Evolutionary conservation across 2,329 filamentous ascomycete species (phyloP).

Genomic region (Fusarium sororula): DNA sequence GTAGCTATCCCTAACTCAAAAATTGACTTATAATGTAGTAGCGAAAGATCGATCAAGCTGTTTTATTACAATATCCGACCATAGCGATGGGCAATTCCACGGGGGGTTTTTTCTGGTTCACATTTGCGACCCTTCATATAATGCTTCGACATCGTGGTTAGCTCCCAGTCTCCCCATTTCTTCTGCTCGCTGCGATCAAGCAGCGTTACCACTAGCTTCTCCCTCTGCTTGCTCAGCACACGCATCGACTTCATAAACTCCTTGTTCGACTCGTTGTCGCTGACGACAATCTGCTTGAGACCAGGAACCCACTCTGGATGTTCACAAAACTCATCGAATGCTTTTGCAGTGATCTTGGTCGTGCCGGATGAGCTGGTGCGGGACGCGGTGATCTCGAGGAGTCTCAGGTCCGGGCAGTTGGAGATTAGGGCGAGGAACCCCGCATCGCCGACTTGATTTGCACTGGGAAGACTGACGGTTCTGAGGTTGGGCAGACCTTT

Average conservation of each 20-base stretch:
- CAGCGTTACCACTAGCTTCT: not conserved
- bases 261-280: not conserved
- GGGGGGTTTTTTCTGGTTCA: not conserved
- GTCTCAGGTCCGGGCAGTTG: not conserved
- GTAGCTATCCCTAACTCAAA: too few relatives aligned
- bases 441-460: accelerated
- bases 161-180: slow-evolving; percentile 24
- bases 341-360: not conserved
- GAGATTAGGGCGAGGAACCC: not conserved
- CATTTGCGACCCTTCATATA: slow-evolving; percentile 14
- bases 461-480: not conserved
- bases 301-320: slow-evolving; percentile 17
- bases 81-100: not conserved
- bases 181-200: not conserved
- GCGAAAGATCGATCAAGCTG: too few relatives aligned
- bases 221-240: slow-evolving; percentile 12
- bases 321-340: slow-evolving; percentile 1
- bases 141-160: not conserved
- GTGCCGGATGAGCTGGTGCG: accelerated
- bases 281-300: slow-evolving; percentile 2
- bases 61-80: not conserved
- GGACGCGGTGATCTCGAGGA: not conserved
- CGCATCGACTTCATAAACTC: slow-evolving; percentile 26
- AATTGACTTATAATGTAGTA: too few relatives aligned
- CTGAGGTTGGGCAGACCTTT: not conserved